Evolutionary conservation across 371 early-diverging fungal species (phyloP), one percentile per base, ranked within the genome.

Genomic region (Fennellomyces sp.): DNA sequence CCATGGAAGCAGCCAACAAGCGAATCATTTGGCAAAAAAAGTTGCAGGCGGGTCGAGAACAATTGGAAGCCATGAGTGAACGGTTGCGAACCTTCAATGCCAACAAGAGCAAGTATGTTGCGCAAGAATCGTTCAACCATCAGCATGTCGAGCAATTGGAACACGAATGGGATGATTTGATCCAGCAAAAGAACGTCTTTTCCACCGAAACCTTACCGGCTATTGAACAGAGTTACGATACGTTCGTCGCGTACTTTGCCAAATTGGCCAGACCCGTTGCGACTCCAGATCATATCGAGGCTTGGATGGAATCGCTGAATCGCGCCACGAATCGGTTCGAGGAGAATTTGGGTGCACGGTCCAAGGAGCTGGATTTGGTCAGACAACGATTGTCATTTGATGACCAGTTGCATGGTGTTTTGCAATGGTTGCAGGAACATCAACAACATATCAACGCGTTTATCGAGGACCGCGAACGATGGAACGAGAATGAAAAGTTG

Each of bases 201-300:
- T 56, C 60, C 23, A 58, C 64, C 21, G 33, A 47, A 5, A 48
- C 66, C 1, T 26, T 80, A 8, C 63, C 71, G 8, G 55, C 52
- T 5, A 71, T 76, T 23, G 74, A 78, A 33, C 29, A 47, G 11
- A 64, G 62, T 5, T 78, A 73, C 56, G 74, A 76, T 25, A 35
- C 45, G 2, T 76, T 81, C 58, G 66, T 64, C 2, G 68, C 65
- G 13, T 74, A 69, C 23, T 78, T 77, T 47, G 60, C 72, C 5
- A 59, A 65, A 48, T 49, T 81, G 7, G 61, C 74, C 7, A 60
- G 68, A 26, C 76, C 80, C 0, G 68, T 76, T 25, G 73, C 72
- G 5, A 72, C 63, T 0, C 80, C 80, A 0, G 80, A 80, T 65
- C 73, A 76, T 54, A 58, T 80, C 7, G 80, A 76, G 41, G 70